Conservation (phyloP, 1,284 basidiomycete genomes). For the Ceratobasidium sp. region DNA sequence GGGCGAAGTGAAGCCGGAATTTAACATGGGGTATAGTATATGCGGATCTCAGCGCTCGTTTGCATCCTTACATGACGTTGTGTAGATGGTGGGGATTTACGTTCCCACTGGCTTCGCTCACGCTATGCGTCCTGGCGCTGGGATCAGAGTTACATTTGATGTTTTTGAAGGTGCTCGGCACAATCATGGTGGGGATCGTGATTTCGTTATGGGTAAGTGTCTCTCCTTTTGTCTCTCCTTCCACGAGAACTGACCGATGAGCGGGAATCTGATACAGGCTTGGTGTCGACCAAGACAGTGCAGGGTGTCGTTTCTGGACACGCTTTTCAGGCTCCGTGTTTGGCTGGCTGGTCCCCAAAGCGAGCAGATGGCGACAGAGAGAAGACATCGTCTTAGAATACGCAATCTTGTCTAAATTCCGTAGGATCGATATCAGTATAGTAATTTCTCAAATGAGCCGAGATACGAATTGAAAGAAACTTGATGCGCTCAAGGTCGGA, state of each 20-base stretch:
- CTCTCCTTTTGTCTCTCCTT: not conserved
- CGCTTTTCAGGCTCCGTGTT: constrained; percentile 33
- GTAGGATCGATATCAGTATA: not conserved
- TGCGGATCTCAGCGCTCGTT: not conserved
- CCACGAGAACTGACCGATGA: not conserved
- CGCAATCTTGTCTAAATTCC: not conserved
- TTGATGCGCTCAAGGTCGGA: not conserved
- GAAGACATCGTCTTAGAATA: constrained; percentile 12
- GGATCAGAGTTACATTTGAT: constrained; percentile 36
- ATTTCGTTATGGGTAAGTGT: constrained; percentile 36
- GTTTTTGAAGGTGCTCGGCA: constrained; percentile 36
- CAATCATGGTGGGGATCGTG: constrained; percentile 36
- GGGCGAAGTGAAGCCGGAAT: constrained; percentile 36
- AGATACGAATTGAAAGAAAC: not conserved
- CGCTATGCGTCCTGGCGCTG: constrained; percentile 29
- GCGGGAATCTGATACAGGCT: not conserved
- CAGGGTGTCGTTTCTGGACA: constrained; percentile 33
- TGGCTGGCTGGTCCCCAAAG: constrained; percentile 32
- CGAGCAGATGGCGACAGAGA: constrained; percentile 18
- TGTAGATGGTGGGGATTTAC: constrained; percentile 36
- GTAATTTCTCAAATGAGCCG: constrained; percentile 2
- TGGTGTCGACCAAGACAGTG: constrained; percentile 26
- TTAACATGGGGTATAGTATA: constrained; percentile 34
- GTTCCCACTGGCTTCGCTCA: constrained; percentile 34
- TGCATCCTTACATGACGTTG: not conserved